Base-by-base conservation (phyloP, 202 grass and related monocot genomes). In the Panicum virgatum region DNA sequence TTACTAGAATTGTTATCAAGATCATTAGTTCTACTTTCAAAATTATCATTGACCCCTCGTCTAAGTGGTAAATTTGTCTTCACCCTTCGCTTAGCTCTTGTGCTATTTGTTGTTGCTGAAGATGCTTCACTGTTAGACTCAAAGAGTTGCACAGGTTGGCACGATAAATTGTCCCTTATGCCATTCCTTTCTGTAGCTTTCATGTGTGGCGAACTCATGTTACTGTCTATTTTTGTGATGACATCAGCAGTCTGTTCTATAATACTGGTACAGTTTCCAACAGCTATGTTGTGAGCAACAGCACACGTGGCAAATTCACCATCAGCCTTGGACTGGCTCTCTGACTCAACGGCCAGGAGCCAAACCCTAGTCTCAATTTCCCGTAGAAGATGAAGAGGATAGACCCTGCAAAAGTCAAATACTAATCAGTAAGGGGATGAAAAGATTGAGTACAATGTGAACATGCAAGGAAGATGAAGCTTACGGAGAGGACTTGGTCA, bases 301-400 rank as follows among this genome's bases (percentile, higher is more conserved):
- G 64, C 73, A 20, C 87, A 69, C 72, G 87, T 73, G 70, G 84
- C 65, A 58, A 77, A 87, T 81, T 93, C 92, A 65, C 83, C 80
- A 84, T 90, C 96, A 85, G 70, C 79, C 62, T 88, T 94, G 30
- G 75, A 90, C 59, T 91, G 88, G 78, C 69, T 88, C 90, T 98
- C 96, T 85, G 90, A 91, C 82, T 98, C 96, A 20, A 98, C 92
- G 56, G 96, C 92, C 70, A 98, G 80, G 72, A 98, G 96, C 96
- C 96, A 98, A 63, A 98, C 92, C 88, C 96, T 88, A 83, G 96
- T 98, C 69, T 98, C 96, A 62, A 98, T 95, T 84, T 98, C 96
- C 60, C 92, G 84, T 52, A 98, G 82, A 88, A 98, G 87, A 93
- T 95, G 84, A 80, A 98, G 89, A 72, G 96, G 96, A 91, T 90